Conservation (phyloP, 768 basidiomycete genomes). For the Kwoniella europaea region DNA sequence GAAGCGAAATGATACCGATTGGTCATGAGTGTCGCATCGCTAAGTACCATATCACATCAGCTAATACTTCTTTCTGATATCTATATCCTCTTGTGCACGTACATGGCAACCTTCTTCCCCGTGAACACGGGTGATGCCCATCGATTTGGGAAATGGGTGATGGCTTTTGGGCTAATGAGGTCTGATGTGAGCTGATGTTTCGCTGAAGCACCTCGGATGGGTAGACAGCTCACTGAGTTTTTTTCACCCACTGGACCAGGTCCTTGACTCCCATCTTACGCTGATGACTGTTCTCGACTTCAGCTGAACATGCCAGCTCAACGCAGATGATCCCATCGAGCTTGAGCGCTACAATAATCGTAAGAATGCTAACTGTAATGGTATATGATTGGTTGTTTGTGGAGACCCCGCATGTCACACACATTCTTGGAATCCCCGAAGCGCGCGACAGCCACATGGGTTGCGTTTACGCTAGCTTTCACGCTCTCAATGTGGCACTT, state of each 20-base stretch:
- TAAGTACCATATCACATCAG: not conserved
- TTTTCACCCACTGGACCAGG: slow-evolving; percentile 42
- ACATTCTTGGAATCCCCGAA: not conserved
- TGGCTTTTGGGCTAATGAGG: slow-evolving; percentile 7
- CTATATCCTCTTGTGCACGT: not conserved
- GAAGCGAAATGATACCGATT: slow-evolving; percentile 54
- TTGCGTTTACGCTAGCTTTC: no score
- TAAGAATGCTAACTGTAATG: not conserved
- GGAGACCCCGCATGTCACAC: not conserved
- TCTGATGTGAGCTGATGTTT: no score
- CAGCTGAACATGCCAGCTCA: not conserved
- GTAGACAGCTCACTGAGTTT: slow-evolving; percentile 38
- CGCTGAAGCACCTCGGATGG: not conserved
- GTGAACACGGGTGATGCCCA: slow-evolving; percentile 47
- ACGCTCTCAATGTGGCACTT: not conserved
- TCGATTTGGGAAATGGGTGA: slow-evolving; percentile 32
- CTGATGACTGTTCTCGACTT: no score
- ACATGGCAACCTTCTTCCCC: slow-evolving; percentile 54
- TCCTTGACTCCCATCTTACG: slow-evolving; percentile 48
- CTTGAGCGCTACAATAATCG: not conserved
- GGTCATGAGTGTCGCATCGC: slow-evolving; percentile 55
- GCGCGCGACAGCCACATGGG: no score
- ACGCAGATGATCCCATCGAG: not conserved
- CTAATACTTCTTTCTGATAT: not conserved
- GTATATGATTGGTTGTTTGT: not conserved